Base-by-base conservation (phyloP, 2,329 filamentous ascomycete genomes). In the Fusarium nurragi region DNA sequence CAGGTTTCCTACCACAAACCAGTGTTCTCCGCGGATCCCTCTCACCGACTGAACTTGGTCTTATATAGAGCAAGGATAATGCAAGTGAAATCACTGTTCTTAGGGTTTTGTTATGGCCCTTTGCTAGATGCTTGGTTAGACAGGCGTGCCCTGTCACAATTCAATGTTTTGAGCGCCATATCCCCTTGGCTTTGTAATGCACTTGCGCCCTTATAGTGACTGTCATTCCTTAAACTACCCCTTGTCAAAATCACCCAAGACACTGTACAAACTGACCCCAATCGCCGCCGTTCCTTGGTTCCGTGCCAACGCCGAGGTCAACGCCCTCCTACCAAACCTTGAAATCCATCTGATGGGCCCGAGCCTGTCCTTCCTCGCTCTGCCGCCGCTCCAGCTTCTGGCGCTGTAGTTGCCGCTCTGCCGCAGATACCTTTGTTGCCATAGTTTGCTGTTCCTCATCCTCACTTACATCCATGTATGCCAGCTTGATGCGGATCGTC, bases 341-440 rank as follows among this genome's bases (percentile, higher is more conserved):
- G 54, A 72, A 72, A 51, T 72, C 66, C 68, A 70, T 60, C 43
- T 69, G 66, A 26, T 68, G 66, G 13, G 64, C 60, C 54, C 57
- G 68, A 57, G 60, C 46, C 39, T 64, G 69, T 38, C 68, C 60
- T 41, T 67, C 60, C 21, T 71, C 53, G 26, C 57, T 56, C 22
- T 61, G 57, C 19, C 66, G 62, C 18, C 46, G 45, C 10, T 65
- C 60, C 38, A 65, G 32, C 39, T 49, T 52, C 36, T 64, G 53
- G 28, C 61, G 67, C 19, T 67, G 58, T 32, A 61, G 60, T 37
- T 71, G 65, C 10, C 54, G 55, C 44, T 60, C 56, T 36, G 34
- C 47, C 22, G 51, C 66, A 19, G 59, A 63, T 8, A 54, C 49
- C 52, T 69, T 67, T 32, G 59, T 51, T 12, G 54, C 69, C 26